Evolutionary conservation across 1,284 basidiomycete species (phyloP), one percentile per base, ranked within the genome.

Genomic region (Trametes polyzona): DNA sequence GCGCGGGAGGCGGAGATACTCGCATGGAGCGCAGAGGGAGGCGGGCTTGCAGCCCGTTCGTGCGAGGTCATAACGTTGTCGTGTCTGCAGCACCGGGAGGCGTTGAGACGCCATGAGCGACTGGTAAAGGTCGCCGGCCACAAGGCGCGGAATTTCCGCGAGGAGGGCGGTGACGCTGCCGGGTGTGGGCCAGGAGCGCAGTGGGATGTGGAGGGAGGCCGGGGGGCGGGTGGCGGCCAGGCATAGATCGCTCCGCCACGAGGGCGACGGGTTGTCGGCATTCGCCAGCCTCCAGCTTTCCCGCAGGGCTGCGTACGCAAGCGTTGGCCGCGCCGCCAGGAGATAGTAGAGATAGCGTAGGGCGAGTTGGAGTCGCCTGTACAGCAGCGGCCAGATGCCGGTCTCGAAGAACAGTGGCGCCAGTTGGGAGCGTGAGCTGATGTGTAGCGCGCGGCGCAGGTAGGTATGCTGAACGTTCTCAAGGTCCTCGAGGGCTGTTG

Each of bases 381-480:
- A 57, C 4, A 21, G 40, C 4, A 57, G 14, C n/a, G 58, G 58
- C 44, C 41, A 53, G 2, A 60, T 27, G 6, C 54, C 51, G 2
- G 54, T 60, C 36, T 60, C 58, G 5, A 47, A 46, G 41, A 23
- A 50, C 24, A 60, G 58, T 1, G 42, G 49, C 2, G 44, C 7
- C 2, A 54, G 14, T 17, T 41, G 39, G 2, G 35, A 43, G 16
- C 35, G 54, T 4, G 23, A n/a, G 19, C 51, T 52, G 17, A 56
- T 30, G 2, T 40, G 30, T 1, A 60, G 49, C 9, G 33, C 21
- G 2, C 58, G 48, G 3, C 58, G 53, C 5, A 55, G 40, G 27
- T 35, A 56, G 0, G 50, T 42, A 16, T 23, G 39, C 26, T 60
- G 58, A 2, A 60, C 43, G 7, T 6, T 4, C n/a, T 36, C 26